These are phyloP conservation scores for Candida coquimbonensis DNA, from an alignment of 805 yeast genomes.

Conservation along the genomic window DNA sequence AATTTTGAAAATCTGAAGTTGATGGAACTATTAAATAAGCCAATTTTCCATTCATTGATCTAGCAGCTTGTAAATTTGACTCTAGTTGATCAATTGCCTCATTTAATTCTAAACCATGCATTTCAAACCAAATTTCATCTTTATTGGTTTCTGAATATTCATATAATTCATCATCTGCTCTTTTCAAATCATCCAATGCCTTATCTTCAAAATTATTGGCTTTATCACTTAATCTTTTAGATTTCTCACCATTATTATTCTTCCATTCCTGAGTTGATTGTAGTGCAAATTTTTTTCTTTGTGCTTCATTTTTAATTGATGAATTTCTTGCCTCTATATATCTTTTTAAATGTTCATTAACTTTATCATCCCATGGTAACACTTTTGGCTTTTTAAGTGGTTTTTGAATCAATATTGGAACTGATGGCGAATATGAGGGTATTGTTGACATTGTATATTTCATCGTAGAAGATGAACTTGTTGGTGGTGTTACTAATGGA, in stretches of 20 bases:
- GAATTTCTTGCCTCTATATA: slow-evolving; percentile 11
- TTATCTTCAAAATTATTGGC: slow-evolving; percentile 18
- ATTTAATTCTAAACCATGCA: slow-evolving; percentile 22
- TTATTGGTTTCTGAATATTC: slow-evolving; percentile 14
- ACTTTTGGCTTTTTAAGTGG: slow-evolving; percentile 17
- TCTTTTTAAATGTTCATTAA: slow-evolving; percentile 7
- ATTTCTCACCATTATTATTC: slow-evolving; percentile 18
- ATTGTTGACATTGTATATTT: not conserved
- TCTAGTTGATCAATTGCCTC: slow-evolving; percentile 22
- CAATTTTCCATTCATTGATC: slow-evolving; percentile 8
- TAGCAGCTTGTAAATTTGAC: slow-evolving; percentile 10
- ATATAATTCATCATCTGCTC: slow-evolving; percentile 23
- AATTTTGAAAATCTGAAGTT: slow-evolving; percentile 9
- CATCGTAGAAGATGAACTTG: not conserved
- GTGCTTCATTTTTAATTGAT: slow-evolving; percentile 18
- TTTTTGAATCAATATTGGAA: slow-evolving; percentile 8
- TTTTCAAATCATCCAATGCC: slow-evolving; percentile 14
- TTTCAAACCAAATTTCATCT: slow-evolving; percentile 23
- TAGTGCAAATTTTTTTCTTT: slow-evolving; percentile 21
- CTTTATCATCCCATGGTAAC: slow-evolving; percentile 20
- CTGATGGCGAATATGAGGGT: slow-evolving; percentile 1
- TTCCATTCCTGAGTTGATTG: slow-evolving; percentile 23
- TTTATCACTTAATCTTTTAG: slow-evolving; percentile 22
- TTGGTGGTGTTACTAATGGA: not conserved
- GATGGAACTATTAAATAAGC: slow-evolving; percentile 22